Base-by-base conservation (phyloP, 73 alveolate genomes). In the Paramecium caudatum region DNA sequence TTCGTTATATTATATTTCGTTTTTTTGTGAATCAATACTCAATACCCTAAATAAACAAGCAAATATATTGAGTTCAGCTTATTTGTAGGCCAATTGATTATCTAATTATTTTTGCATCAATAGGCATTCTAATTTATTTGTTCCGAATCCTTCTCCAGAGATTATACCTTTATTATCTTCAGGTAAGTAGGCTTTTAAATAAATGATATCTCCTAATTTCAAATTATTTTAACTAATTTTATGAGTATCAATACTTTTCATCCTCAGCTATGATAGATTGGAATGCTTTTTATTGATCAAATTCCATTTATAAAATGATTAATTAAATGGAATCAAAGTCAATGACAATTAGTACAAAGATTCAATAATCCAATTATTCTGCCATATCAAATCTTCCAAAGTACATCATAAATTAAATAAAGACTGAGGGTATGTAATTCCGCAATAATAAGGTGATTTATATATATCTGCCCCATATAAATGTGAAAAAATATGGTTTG, bases 401-500 rank as follows among this genome's bases (percentile, higher is more conserved):
- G 32, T 68, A 74, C 15, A 39, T 74, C 21, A 74, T 74, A 19
- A 74, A 74, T 74, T 45, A 41, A 39, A 74, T 74, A 12, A 74
- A 74, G 43, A 39, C 68, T 37, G 88, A 74, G 43, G 88, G 88
- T 74, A 74, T 41, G 16, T 13, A 21, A 8, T 21, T n/a, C 17
- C 17, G 17, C n/a, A 10, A 19, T 21, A 16, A 3, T 9, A 8
- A 74, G 88, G 88, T 74, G 88, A 74, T 21, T 12, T 45, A 25
- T 92, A 92, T 91, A 81, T 92, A 15, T 91, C 92, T 16, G 88
- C 94, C 8, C 93, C 97, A 21, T 39, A 55, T 19, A 62, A 87
- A 41, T 93, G 95, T 86, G 94, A 91, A 37, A 94, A 87, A 62
- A 68, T 93, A 32, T 93, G 97, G 97, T 90, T 82, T 23, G 97